Evolutionary conservation across 345 rosid species (phyloP), one percentile per base, ranked within the genome.

Genomic region (Psidium friedrichsthalianum): DNA sequence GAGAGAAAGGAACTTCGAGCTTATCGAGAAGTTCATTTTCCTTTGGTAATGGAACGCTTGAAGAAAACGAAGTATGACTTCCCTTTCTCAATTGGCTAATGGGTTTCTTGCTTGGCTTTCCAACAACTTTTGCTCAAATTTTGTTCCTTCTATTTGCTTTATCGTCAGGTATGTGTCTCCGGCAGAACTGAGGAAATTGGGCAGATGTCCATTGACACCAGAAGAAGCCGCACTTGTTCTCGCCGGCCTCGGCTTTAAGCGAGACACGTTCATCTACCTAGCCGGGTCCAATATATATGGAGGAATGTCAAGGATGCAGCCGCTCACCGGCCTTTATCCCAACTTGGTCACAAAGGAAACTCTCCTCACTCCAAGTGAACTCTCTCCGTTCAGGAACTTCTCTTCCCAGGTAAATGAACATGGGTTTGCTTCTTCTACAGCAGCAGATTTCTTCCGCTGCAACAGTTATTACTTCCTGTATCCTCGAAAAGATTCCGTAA

Each of bases 141-240:
- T 15, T 32, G 15, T 10, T 47, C n/a, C 29, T 52, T 53, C n/a
- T 29, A 44, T 42, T 32, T 51, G 44, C 36, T 15, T 36, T 53
- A 44, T 15, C n/a, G 83, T 80, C 88, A 94, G 99, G 88, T 88
- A 90, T 15, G 84, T 94, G 47, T 90, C 94, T 88, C 84, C 95
- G 21, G 84, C 84, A 82, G 93, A 93, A 88, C 69, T 95, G 90
- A 94, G 99, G 87, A 93, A 89, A 90, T 85, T 87, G 3, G 98
- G 99, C 8, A 97, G 93, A 88, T 97, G 99, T 84, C 99, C 98
- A n/a, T 85, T 95, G 88, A 97, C 99, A 85, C 99, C 98, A 22
- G 99, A 97, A 89, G 99, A 97, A 90, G 99, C 96, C 42, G 93
- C 96, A 47, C 90, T 95, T 3, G 94, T 97, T 87, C 98, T 95